phyloP scores from a whole-genome alignment of 2,329 filamentous ascomycete species.

The Raffaelea arxii region DNA sequence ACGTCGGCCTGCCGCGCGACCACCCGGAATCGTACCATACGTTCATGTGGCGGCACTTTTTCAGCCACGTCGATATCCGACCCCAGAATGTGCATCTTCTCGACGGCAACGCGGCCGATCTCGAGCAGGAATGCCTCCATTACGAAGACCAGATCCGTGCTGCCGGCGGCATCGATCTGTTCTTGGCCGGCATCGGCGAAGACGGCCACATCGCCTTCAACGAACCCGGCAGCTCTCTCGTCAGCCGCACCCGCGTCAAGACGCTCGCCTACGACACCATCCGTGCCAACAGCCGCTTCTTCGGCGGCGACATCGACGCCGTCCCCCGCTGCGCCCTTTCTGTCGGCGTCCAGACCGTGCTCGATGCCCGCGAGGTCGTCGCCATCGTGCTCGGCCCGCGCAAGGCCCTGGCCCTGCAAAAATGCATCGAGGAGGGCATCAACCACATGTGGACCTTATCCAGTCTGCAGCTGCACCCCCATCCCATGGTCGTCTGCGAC shows the following conservation, averaged over 20 bases:
- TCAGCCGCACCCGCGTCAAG: conserved; percentile 64
- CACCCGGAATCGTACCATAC: conserved; percentile 72
- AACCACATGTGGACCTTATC: conserved; percentile 78
- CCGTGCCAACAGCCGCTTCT: conserved; percentile 65
- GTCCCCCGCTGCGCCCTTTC: conserved; percentile 65
- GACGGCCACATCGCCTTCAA: conserved; percentile 79
- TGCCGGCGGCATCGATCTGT: conserved; percentile 65
- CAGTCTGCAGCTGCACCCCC: conserved; percentile 60
- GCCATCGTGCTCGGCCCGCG: conserved; percentile 64
- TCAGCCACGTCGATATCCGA: conserved; percentile 62
- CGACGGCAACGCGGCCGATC: conserved; percentile 60
- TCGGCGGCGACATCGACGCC: conserved; percentile 51
- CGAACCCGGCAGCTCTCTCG: conserved; percentile 64
- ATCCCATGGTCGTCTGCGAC: conserved; percentile 65
- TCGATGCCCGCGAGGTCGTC: conserved; percentile 64
- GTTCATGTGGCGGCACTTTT: conserved; percentile 78
- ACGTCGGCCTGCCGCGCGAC: conserved; percentile 61
- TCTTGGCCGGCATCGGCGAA: conserved; percentile 65
- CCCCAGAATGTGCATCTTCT: conserved; percentile 64
- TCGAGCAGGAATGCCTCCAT: conserved; percentile 59
- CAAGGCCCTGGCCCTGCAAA: conserved; percentile 63
- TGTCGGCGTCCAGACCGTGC: conserved; percentile 42
- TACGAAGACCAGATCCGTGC: conserved; percentile 63
- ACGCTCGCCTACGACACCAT: conserved; percentile 72
- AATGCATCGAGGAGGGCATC: conserved; percentile 63